Evolutionary conservation across 1,284 basidiomycete species (phyloP).

Genomic region (Athelia psychrophila): DNA sequence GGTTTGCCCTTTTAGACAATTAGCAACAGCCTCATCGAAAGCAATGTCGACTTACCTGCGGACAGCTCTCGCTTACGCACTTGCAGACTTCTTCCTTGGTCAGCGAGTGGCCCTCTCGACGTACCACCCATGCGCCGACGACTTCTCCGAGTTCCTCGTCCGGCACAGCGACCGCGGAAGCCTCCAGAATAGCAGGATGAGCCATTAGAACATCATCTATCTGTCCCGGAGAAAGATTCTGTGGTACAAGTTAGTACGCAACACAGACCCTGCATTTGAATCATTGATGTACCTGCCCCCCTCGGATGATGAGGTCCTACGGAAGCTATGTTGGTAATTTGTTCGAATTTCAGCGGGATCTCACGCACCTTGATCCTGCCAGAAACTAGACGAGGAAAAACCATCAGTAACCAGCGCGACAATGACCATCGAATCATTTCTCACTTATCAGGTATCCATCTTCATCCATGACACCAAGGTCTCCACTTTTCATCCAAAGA

Average conservation of each 20-base stretch:
- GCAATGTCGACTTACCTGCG: conserved; percentile 49
- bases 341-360: too few species aligned
- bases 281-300: conserved; percentile 62
- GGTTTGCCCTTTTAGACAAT: conserved; percentile 59
- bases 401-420: too few species aligned
- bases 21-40: not conserved
- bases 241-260: not conserved
- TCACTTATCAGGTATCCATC: conserved; percentile 77
- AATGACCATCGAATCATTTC: conserved; percentile 14
- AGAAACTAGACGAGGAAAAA: conserved; percentile 55
- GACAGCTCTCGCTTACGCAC: conserved; percentile 56
- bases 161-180: conserved; percentile 73
- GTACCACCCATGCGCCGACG: conserved; percentile 75
- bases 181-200: conserved; percentile 65
- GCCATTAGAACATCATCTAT: conserved; percentile 82
- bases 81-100: conserved; percentile 50
- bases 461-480: conserved; percentile 79
- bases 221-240: conserved; percentile 84
- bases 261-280: not conserved
- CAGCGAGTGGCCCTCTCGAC: conserved; percentile 34
- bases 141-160: conserved; percentile 72
- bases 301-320: conserved; percentile 91
- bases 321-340: too few species aligned
- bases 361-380: conserved; percentile 78
- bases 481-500: conserved; percentile 85